Percentiles rank a stretch among this genome's conserved stretches.
These are phyloP conservation scores for Pyrus hybrid DNA, from an alignment of 331 rosid genomes.

Conservation along the genomic window DNA sequence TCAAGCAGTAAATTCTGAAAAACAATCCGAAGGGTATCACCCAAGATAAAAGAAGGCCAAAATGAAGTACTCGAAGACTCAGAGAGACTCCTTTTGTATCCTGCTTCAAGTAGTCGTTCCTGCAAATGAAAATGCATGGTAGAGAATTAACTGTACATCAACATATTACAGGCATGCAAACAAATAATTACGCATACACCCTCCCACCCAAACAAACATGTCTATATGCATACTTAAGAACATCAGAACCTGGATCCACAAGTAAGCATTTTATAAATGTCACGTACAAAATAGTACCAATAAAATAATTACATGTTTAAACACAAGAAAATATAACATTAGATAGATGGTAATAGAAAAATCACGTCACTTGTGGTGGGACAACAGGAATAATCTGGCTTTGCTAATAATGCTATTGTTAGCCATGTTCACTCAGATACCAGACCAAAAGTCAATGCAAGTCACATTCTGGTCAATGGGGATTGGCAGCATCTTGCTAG, in stretches of 20 bases:
- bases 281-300: not conserved
- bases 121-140: constrained; percentile 22
- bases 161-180: not conserved
- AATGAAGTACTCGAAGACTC: constrained; percentile 46
- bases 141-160: not conserved
- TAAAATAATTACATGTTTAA: not conserved
- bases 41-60: constrained; percentile 87
- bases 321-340: not conserved
- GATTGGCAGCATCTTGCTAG: not conserved
- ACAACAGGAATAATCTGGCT: not conserved
- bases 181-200: not conserved
- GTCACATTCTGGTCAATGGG: not conserved
- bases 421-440: not conserved
- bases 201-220: too few relatives aligned
- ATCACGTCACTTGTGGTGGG: not conserved
- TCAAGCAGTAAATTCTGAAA: constrained; percentile 90
- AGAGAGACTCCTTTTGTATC: constrained; percentile 52
- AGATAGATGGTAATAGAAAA: not conserved
- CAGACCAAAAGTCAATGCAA: not conserved
- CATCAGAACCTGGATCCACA: not conserved
- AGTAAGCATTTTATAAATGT: not conserved
- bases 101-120: constrained; percentile 98
- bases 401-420: not conserved
- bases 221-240: not conserved
- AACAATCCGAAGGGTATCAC: constrained; percentile 88